Evolutionary conservation across 768 basidiomycete genomes (phyloP).

Genomic region (Amanita inopinata): DNA sequence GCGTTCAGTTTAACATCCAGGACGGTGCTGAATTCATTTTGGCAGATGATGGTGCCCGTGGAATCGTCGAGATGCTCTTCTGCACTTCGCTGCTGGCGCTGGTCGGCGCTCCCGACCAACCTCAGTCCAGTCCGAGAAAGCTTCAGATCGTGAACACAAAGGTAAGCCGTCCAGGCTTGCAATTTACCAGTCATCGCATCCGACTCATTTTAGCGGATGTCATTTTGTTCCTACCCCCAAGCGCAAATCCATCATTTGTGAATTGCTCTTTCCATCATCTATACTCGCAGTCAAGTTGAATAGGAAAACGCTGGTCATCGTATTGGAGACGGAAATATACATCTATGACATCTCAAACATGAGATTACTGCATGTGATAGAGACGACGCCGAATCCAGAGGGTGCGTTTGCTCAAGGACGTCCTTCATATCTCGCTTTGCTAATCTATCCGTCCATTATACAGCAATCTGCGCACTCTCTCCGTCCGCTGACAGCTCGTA

Average conservation of each 20-base stretch:
- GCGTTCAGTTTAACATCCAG: too few species aligned
- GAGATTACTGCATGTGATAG: slow-evolving; percentile 94
- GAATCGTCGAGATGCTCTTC: slow-evolving; percentile 99
- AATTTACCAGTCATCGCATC: neutral
- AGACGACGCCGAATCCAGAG: slow-evolving; percentile 92
- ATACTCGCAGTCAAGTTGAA: slow-evolving; percentile 98
- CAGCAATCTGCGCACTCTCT: slow-evolving; percentile 91
- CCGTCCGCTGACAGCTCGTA: slow-evolving; percentile 90
- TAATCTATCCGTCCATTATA: neutral
- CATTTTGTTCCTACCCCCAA: slow-evolving; percentile 21
- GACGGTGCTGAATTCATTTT: too few species aligned
- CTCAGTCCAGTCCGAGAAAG: slow-evolving; percentile 82
- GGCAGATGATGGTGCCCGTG: slow-evolving; percentile 89
- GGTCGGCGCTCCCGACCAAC: slow-evolving; percentile 91
- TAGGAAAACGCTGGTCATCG: slow-evolving; percentile 91
- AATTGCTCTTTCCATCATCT: slow-evolving; percentile 92
- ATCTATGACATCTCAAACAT: slow-evolving; percentile 99
- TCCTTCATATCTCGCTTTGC: slow-evolving; percentile 3
- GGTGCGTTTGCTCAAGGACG: slow-evolving; percentile 37
- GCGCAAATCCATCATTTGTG: slow-evolving; percentile 99
- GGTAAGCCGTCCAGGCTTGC: slow-evolving; percentile 31
- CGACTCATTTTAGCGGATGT: slow-evolving; percentile 8
- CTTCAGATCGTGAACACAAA: slow-evolving; percentile 99
- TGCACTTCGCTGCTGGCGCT: slow-evolving; percentile 96
- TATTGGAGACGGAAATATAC: slow-evolving; percentile 96